These are phyloP conservation scores for Fusarium chaquense DNA, from an alignment of 2,329 filamentous ascomycete species.

Conservation along the genomic window DNA sequence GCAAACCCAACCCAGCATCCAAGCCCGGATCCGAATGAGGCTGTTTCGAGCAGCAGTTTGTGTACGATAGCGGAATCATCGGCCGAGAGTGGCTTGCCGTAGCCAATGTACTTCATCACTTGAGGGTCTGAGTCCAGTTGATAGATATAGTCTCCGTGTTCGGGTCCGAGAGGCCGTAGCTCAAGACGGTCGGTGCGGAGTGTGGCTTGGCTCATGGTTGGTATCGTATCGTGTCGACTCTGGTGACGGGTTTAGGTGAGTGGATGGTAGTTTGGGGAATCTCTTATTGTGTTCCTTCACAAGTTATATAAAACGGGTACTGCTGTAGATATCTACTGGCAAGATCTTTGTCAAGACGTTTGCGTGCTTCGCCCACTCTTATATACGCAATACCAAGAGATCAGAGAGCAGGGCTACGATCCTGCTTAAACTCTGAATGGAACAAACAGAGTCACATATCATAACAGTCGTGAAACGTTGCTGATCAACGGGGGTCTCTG, in stretches of 20 bases:
- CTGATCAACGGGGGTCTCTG: conserved; percentile 28
- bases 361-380: conserved; percentile 25
- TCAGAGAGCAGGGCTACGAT: conserved; percentile 20
- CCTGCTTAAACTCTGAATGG: conserved; percentile 1
- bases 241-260: background rate
- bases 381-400: conserved; percentile 29
- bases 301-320: background rate
- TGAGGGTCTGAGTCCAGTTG: conserved; percentile 38
- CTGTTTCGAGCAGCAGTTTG: conserved; percentile 42
- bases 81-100: conserved; percentile 38
- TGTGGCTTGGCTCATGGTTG: conserved; percentile 38
- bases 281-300: background rate
- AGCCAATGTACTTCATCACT: conserved; percentile 44
- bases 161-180: conserved; percentile 31
- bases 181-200: conserved; percentile 37
- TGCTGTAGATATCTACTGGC: conserved; percentile 1
- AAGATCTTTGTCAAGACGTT: background rate
- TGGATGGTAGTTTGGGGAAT: background rate
- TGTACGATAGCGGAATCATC: conserved; percentile 41
- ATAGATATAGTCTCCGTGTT: conserved; percentile 38
- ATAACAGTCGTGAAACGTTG: background rate
- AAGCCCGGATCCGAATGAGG: conserved; percentile 35
- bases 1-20: conserved; percentile 41
- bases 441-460: conserved; percentile 7
- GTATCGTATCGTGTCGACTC: background rate